These are phyloP conservation scores for Xylaria sp. DNA, from an alignment of 2,329 filamentous ascomycete species.

Conservation along the genomic window DNA sequence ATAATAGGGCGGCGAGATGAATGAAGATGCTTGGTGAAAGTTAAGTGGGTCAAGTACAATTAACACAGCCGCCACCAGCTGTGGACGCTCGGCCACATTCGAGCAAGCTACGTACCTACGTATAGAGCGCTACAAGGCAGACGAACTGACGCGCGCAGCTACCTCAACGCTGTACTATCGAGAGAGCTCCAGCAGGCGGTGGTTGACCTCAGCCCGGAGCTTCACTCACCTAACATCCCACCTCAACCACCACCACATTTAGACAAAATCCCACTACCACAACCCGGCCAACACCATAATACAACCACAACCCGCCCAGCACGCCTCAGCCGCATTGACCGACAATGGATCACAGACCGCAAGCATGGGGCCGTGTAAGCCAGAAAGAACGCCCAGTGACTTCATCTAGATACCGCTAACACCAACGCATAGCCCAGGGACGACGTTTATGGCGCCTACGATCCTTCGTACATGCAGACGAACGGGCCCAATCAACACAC, in stretches of 20 bases:
- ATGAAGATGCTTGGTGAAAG: conserved; percentile 12
- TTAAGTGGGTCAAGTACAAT: neutral
- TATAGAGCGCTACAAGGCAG: conserved; percentile 34
- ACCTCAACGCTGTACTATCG: neutral
- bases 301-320: neutral
- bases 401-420: conserved; percentile 23
- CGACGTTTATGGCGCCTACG: conserved; percentile 95
- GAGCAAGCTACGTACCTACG: neutral
- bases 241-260: conserved; percentile 21
- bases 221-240: conserved; percentile 24
- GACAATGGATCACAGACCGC: conserved; percentile 76
- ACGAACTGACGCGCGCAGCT: conserved; percentile 48
- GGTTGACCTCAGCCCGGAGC: conserved; percentile 30
- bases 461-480: conserved; percentile 82
- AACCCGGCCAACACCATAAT: conserved; percentile 7
- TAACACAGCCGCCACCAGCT: conserved; percentile 15
- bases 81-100: neutral
- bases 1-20: neutral
- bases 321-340: conserved; percentile 16
- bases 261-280: conserved; percentile 30
- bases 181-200: conserved; percentile 34
- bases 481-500: conserved; percentile 83
- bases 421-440: conserved; percentile 79
- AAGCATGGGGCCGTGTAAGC: conserved; percentile 77
- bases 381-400: conserved; percentile 10